Conservation (phyloP, 495 filamentous ascomycete species). For the Apiosordaria backusii region DNA sequence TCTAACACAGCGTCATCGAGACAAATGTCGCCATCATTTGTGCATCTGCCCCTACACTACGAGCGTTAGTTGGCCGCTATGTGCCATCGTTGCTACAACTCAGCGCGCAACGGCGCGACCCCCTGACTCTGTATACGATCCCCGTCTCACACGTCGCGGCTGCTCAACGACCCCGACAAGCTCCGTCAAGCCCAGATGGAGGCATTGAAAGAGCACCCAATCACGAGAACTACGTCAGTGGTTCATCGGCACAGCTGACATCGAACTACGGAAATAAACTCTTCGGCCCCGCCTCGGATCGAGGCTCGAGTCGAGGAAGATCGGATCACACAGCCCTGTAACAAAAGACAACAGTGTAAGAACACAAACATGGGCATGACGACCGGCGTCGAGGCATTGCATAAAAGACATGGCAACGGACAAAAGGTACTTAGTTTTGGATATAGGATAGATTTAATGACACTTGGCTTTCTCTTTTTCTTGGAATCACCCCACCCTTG, state of each 20-base stretch:
- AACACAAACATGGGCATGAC: neutral
- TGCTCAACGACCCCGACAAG: neutral
- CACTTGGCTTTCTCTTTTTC: neutral
- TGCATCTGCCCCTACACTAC: constrained; percentile 25
- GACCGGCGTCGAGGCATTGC: neutral
- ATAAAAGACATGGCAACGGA: neutral
- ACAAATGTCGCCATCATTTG: constrained; percentile 26
- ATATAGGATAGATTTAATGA: neutral
- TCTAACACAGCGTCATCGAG: constrained; percentile 18
- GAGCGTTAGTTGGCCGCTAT: constrained; percentile 13
- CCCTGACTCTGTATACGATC: constrained; percentile 8
- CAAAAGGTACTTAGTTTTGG: neutral
- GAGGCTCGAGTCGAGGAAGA: neutral
- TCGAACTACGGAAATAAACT: neutral
- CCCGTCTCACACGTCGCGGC: constrained; percentile 1
- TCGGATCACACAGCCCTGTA: neutral
- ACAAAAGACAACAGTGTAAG: neutral
- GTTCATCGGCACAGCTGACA: neutral
- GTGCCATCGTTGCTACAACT: constrained; percentile 14
- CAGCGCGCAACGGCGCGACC: neutral
- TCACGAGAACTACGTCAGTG: neutral
- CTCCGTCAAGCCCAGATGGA: neutral
- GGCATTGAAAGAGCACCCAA: neutral
- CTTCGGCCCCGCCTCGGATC: neutral
- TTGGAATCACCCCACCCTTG: neutral